phyloP scores from a whole-genome alignment of 225 moss, liverwort and hornwort genomes.

The Bryum argenteum region DNA sequence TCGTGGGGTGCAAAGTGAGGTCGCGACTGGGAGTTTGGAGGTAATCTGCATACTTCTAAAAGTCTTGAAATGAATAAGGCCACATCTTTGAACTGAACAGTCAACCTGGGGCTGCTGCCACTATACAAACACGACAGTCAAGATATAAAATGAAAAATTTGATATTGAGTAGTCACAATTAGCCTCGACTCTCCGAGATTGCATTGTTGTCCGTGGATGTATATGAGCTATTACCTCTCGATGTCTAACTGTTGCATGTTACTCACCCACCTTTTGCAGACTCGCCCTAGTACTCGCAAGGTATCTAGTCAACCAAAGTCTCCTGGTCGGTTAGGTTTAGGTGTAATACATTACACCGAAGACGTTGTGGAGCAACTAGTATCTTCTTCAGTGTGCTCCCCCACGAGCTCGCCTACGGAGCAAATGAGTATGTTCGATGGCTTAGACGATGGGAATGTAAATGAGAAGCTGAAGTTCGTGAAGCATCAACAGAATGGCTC shows the following conservation, averaged over 20 bases:
- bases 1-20: conserved; percentile 42
- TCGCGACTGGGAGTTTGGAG: conserved; percentile 37
- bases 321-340: conserved; percentile 45
- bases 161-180: not conserved
- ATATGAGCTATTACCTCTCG: not conserved
- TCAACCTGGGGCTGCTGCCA: conserved; percentile 11
- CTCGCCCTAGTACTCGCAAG: conserved; percentile 39
- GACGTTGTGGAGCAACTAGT: conserved; percentile 46
- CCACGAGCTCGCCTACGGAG: conserved; percentile 56
- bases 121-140: not conserved
- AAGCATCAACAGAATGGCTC: conserved; percentile 43
- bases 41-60: conserved; percentile 34
- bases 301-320: conserved; percentile 48
- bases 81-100: not conserved
- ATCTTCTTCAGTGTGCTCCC: conserved; percentile 58
- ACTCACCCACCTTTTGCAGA: conserved; percentile 39
- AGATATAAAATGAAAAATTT: not conserved
- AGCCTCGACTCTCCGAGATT: not conserved
- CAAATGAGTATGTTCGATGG: conserved; percentile 49
- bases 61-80: not conserved
- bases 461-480: conserved; percentile 45
- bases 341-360: conserved; percentile 42
- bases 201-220: not conserved
- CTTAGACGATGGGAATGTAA: conserved; percentile 52
- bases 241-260: conserved; percentile 6